Percentiles rank a stretch among this genome's conserved stretches.
Evolutionary conservation across 257 asterid genomes (phyloP).

Genomic region (Salvia splendens): DNA sequence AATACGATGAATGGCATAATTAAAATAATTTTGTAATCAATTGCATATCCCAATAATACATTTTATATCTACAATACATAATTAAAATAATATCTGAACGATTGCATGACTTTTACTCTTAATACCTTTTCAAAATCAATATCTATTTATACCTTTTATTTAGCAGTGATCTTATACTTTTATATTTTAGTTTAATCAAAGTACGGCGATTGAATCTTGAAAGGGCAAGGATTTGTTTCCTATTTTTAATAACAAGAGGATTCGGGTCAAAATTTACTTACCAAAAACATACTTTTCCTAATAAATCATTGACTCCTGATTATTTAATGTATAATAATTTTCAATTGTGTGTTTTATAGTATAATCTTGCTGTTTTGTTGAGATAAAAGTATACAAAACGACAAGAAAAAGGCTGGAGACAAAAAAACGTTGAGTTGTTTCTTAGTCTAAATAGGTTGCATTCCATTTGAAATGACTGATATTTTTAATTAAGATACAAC

Average conservation of each 20-base stretch:
- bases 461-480: neutral
- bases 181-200: neutral
- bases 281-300: neutral
- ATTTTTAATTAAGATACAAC: neutral
- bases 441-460: conserved; percentile 14
- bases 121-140: neutral
- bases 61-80: no score
- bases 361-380: neutral
- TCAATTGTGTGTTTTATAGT: neutral
- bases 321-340: neutral
- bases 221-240: neutral
- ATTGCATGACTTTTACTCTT: no score
- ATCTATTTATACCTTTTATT: no score
- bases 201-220: neutral
- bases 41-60: no score
- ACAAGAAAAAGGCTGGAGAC: neutral
- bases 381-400: neutral
- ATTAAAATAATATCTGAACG: no score
- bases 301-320: neutral
- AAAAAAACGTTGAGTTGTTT: neutral
- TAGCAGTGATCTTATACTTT: no score
- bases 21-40: no score
- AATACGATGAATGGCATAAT: no score
- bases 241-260: neutral
- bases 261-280: conserved; percentile 14